Evolutionary conservation across 2,329 filamentous ascomycete genomes (phyloP).

Genomic region (Stagonosporopsis vannaccii): DNA sequence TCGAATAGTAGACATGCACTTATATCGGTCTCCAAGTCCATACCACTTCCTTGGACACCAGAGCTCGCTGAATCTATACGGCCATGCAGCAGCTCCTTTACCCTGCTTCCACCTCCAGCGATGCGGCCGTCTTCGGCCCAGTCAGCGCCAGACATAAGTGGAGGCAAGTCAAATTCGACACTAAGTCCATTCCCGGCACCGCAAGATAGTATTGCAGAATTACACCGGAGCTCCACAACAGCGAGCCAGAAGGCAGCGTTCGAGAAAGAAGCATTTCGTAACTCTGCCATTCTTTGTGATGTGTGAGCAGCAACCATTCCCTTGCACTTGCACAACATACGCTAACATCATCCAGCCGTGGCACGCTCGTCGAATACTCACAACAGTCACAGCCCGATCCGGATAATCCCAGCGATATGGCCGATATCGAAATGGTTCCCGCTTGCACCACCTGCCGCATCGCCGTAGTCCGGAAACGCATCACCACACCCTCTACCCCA

Average conservation of each 20-base stretch:
- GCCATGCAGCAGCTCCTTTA: conserved; percentile 21
- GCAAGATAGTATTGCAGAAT: conserved; percentile 30
- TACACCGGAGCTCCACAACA: conserved; percentile 44
- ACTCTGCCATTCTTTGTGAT: conserved; percentile 55
- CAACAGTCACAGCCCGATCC: conserved; percentile 41
- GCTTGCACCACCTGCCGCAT: conserved; percentile 52
- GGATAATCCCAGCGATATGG: background rate
- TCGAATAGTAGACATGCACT: conserved; percentile 17
- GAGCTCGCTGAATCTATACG: conserved; percentile 24
- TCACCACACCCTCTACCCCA: conserved; percentile 45
- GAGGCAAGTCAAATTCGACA: conserved; percentile 22
- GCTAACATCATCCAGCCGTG: conserved; percentile 38
- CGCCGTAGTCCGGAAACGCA: conserved; percentile 53
- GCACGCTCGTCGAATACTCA: conserved; percentile 52
- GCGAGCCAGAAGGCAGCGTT: conserved; percentile 47
- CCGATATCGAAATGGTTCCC: conserved; percentile 51
- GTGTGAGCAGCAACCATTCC: conserved; percentile 37
- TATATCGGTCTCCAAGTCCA: conserved; percentile 21
- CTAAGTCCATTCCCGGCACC: conserved; percentile 30
- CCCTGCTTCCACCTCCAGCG: conserved; percentile 36
- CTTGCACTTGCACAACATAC: background rate
- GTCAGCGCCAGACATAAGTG: conserved; percentile 12
- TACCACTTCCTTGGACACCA: conserved; percentile 22
- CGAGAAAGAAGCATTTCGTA: conserved; percentile 52
- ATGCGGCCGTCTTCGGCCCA: conserved; percentile 25